Conservation (phyloP, 805 yeast species). For the Suhomyces prunicola region DNA sequence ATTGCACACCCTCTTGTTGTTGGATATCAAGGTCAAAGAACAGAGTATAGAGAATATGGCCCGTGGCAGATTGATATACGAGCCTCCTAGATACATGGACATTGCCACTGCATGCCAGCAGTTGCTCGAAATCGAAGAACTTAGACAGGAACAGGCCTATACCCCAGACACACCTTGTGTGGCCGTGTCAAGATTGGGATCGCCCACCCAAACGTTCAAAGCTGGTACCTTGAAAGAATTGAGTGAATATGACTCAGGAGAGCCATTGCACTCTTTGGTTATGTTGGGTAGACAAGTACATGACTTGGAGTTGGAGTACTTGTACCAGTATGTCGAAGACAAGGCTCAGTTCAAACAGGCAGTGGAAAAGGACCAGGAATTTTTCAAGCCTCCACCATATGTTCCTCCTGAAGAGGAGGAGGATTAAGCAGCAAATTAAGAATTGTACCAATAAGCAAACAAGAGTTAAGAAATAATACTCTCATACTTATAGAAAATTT, state of each 20-base stretch:
- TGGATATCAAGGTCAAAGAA: slow-evolving; percentile 95
- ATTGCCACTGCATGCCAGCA: slow-evolving; percentile 88
- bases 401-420: slow-evolving; percentile 42
- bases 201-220: slow-evolving; percentile 76
- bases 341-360: slow-evolving; percentile 46
- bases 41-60: slow-evolving; percentile 94
- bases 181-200: slow-evolving; percentile 87
- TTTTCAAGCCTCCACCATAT: slow-evolving; percentile 69
- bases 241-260: slow-evolving; percentile 85
- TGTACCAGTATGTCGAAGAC: slow-evolving; percentile 72
- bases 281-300: slow-evolving; percentile 92
- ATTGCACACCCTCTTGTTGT: slow-evolving; percentile 79
- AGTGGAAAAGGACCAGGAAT: slow-evolving; percentile 54
- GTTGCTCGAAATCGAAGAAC: slow-evolving; percentile 81
- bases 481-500: no score
- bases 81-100: slow-evolving; percentile 96
- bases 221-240: slow-evolving; percentile 82
- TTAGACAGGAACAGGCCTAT: slow-evolving; percentile 72
- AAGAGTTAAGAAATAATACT: no score
- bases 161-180: slow-evolving; percentile 88
- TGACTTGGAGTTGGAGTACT: slow-evolving; percentile 84
- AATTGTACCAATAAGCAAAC: background rate
- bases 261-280: slow-evolving; percentile 87
- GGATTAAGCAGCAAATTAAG: background rate
- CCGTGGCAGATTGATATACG: slow-evolving; percentile 85